Percentiles rank a stretch among this genome's conserved stretches.
These are phyloP conservation scores for Epichloe sibirici DNA, from an alignment of 2,329 filamentous ascomycete species.

Conservation along the genomic window DNA sequence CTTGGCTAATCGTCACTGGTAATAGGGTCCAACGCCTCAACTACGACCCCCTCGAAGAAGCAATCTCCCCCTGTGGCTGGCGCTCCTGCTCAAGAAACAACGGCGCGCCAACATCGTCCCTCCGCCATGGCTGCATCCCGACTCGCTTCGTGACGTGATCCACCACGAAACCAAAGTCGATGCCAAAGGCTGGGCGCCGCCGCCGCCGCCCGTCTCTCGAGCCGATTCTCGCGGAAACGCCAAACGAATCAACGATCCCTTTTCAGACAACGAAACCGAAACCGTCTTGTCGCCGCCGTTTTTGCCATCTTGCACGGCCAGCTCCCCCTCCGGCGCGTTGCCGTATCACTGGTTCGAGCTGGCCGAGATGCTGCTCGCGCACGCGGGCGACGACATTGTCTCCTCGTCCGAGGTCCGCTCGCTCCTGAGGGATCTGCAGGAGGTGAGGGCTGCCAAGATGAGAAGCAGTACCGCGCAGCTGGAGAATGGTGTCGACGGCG, in stretches of 20 bases:
- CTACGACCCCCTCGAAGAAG: constrained; percentile 73
- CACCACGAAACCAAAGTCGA: constrained; percentile 66
- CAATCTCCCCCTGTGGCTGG: constrained; percentile 83
- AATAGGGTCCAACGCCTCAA: constrained; percentile 62
- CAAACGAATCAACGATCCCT: constrained; percentile 17
- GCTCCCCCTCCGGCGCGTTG: constrained; percentile 57
- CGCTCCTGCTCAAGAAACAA: constrained; percentile 87
- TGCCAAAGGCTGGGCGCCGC: constrained; percentile 62
- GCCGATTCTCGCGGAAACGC: constrained; percentile 34
- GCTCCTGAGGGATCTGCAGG: constrained; percentile 67
- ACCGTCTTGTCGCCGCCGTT: constrained; percentile 58
- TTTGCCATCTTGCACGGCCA: constrained; percentile 58
- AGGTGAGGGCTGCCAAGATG: constrained; percentile 84
- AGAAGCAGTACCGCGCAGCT: constrained; percentile 59
- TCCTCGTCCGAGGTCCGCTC: constrained; percentile 63
- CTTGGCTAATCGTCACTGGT: no score
- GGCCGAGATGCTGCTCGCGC: constrained; percentile 73
- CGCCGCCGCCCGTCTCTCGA: constrained; percentile 51
- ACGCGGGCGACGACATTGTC: constrained; percentile 70
- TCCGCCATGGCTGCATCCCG: constrained; percentile 74
- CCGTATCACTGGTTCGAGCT: constrained; percentile 96
- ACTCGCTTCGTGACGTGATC: constrained; percentile 66
- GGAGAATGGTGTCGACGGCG: constrained; percentile 59
- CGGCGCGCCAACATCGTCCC: constrained; percentile 85
- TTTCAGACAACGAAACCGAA: constrained; percentile 19